Evolutionary conservation across 2,329 filamentous ascomycete species (phyloP).

Genomic region (Diaporthe capsici): DNA sequence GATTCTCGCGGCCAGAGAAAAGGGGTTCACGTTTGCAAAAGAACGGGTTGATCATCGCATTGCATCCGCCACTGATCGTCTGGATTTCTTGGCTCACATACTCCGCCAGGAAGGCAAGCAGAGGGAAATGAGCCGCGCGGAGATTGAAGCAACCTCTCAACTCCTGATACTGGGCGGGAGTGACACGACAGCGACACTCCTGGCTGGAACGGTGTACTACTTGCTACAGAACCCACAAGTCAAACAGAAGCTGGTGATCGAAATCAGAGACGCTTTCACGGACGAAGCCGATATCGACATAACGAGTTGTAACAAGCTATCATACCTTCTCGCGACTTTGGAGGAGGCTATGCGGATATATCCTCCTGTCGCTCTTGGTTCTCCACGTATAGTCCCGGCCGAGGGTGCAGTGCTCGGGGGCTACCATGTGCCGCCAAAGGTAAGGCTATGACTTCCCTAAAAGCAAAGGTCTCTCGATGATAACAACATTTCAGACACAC

Average conservation of each 20-base stretch:
- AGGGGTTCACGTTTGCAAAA: constrained; percentile 50
- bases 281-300: constrained; percentile 49
- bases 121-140: constrained; percentile 36
- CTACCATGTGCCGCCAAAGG: not conserved
- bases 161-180: constrained; percentile 59
- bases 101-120: not conserved
- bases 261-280: constrained; percentile 56
- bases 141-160: constrained; percentile 43
- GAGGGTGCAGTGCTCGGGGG: constrained; percentile 47
- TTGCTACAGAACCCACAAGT: constrained; percentile 55
- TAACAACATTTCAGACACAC: constrained; percentile 51
- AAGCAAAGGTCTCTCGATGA: not conserved
- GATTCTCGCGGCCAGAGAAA: constrained; percentile 44
- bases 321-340: constrained; percentile 51
- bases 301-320: constrained; percentile 43
- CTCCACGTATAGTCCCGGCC: constrained; percentile 44
- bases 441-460: constrained; percentile 43
- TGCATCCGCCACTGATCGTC: constrained; percentile 27
- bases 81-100: constrained; percentile 6
- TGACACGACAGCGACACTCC: constrained; percentile 63
- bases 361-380: constrained; percentile 46
- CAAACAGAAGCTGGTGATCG: constrained; percentile 53
- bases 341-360: constrained; percentile 50
- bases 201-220: constrained; percentile 54
- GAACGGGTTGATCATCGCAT: constrained; percentile 51